Evolutionary conservation across 2,329 filamentous ascomycete genomes (phyloP).

Genomic region (Cladosporium sp.): DNA sequence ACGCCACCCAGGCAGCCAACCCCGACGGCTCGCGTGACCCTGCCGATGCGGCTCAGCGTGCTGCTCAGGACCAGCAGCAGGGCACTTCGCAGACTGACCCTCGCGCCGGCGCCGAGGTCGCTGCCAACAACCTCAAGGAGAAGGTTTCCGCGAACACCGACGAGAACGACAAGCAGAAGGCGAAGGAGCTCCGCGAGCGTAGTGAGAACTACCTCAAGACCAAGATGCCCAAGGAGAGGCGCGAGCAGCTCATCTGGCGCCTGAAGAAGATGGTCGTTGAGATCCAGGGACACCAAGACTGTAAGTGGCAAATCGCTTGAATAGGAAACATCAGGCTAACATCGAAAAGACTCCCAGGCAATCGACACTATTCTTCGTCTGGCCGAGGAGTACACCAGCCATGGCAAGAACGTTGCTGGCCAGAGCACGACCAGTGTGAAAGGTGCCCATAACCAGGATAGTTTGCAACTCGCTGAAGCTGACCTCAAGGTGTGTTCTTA

Average conservation of each 20-base stretch:
- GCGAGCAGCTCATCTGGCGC: slow-evolving; percentile 87
- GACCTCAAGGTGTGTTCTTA: slow-evolving; percentile 67
- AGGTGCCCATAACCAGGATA: slow-evolving; percentile 65
- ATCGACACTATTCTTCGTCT: slow-evolving; percentile 82
- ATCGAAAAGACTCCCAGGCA: slow-evolving; percentile 71
- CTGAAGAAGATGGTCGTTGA: slow-evolving; percentile 98
- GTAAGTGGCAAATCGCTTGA: slow-evolving; percentile 43
- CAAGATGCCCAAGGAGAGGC: slow-evolving; percentile 90
- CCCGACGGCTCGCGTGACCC: slow-evolving; percentile 57
- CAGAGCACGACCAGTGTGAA: slow-evolving; percentile 69
- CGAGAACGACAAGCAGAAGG: slow-evolving; percentile 56
- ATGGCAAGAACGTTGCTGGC: slow-evolving; percentile 65
- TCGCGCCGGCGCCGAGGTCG: slow-evolving; percentile 50
- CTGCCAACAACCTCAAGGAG: slow-evolving; percentile 52
- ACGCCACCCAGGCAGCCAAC: slow-evolving; percentile 59
- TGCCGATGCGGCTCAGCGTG: slow-evolving; percentile 53
- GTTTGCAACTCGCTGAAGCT: slow-evolving; percentile 70
- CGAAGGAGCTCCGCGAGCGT: slow-evolving; percentile 47
- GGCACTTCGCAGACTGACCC: slow-evolving; percentile 50
- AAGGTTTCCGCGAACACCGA: slow-evolving; percentile 64
- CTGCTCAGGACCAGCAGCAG: slow-evolving; percentile 54
- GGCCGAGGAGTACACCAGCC: slow-evolving; percentile 79
- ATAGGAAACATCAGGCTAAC: not conserved
- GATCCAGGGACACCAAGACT: slow-evolving; percentile 92
- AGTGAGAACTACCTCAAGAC: slow-evolving; percentile 74